These are phyloP conservation scores for Pseudogymnoascus sp. DNA, from an alignment of 2,329 filamentous ascomycete species.

Conservation along the genomic window DNA sequence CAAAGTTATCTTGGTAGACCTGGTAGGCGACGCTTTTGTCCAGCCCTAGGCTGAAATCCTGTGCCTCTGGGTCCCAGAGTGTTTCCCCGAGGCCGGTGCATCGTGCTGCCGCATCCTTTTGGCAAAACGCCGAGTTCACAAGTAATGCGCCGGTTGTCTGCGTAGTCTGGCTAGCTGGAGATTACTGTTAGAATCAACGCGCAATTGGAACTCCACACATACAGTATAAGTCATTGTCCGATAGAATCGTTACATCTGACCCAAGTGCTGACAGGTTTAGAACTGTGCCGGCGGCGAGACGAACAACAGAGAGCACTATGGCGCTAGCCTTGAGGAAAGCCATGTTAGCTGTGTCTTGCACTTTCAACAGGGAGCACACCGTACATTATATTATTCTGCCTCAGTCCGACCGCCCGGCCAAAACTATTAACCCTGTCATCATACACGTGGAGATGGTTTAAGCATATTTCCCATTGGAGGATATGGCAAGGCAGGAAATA, in stretches of 20 bases:
- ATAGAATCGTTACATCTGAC: conserved; percentile 13
- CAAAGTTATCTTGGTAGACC: conserved; percentile 16
- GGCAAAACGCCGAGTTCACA: background rate
- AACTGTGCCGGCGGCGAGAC: background rate
- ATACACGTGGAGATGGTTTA: background rate
- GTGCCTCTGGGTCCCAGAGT: background rate
- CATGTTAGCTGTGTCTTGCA: background rate
- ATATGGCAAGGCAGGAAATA: background rate
- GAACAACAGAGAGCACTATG: background rate
- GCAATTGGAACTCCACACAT: background rate
- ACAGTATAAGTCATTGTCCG: conserved; percentile 13
- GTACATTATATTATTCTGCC: background rate
- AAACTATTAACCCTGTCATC: background rate
- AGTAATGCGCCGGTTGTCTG: background rate
- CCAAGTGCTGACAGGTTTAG: background rate
- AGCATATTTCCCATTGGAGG: background rate
- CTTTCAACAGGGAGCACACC: background rate
- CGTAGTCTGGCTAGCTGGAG: conserved; percentile 1
- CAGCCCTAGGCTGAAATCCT: conserved; percentile 9
- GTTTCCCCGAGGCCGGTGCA: background rate
- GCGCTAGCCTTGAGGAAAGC: background rate
- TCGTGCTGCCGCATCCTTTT: background rate
- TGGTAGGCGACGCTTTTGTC: conserved; percentile 16
- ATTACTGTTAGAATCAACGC: background rate
- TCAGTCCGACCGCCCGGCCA: background rate